Base-by-base conservation (phyloP, 441 rosid species). In the Euphorbia neoarborescens region DNA sequence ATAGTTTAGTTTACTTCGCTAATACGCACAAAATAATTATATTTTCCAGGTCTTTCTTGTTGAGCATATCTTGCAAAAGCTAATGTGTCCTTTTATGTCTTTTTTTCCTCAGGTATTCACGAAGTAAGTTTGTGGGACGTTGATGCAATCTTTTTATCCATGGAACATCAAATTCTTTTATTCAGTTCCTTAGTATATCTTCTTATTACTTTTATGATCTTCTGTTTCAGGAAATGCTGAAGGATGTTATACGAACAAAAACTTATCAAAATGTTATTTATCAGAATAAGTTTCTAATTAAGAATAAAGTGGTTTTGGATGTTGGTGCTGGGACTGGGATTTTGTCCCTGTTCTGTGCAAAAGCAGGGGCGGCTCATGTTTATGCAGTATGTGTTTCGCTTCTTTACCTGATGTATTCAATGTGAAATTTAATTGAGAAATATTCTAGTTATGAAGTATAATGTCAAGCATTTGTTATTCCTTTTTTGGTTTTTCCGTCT, bases 241-340 rank as follows among this genome's bases (percentile, higher is more conserved):
- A 94, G 80, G 99, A 94, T 82, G 83, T 80, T 0, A 96, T 94
- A 71, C 88, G 99, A 83, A 95, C 99, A 12, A 90, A 89, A 85
- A 92, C 97, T 30, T 94, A 94, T 75, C 96, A 90, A 83, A 90
- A 89, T 69, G 99, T 87, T 62, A 95, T 95, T 79, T 88, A 92
- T 75, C 88, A 87, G 62, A 95, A 95, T 82, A 89, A 84, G 82
- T 95, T 95, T 80, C 84, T 95, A 24, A 87, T 95, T 73, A 83
- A 90, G 87, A 81, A 90, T 83, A 94, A 94, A 77, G 81, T 94
- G 66, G 94, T 92, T 71, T 90, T 94, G 79, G 98, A 94, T 78
- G 98, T 94, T 74, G 99, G 99, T 74, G 97, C 99, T 57, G 99
- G 99, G 65, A 94, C 98, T 38, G 98, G 99, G 32, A 94, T 94